These are phyloP conservation scores for Funneliformis geosporum DNA, from an alignment of 192 early-diverging fungal species.

Conservation along the genomic window DNA sequence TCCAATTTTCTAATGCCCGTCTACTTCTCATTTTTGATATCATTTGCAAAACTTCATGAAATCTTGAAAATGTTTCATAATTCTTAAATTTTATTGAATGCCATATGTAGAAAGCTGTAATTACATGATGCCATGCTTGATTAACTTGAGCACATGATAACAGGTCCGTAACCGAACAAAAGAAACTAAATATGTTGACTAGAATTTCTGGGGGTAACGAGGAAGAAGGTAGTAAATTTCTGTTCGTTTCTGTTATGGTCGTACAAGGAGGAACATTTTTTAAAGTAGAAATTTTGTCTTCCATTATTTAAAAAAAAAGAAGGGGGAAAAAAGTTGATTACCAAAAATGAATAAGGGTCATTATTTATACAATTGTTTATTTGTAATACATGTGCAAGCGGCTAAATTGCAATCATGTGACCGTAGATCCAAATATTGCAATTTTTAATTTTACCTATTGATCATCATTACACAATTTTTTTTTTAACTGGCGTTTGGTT, in stretches of 20 bases:
- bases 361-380: too few species aligned
- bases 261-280: neutral
- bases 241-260: neutral
- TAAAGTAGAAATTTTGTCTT: too few species aligned
- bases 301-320: too few species aligned
- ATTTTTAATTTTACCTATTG: too few species aligned
- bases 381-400: too few species aligned
- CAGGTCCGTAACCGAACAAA: neutral
- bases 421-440: too few species aligned
- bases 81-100: neutral
- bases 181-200: neutral
- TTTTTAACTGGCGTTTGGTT: too few species aligned
- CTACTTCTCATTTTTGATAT: neutral
- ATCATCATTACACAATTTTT: too few species aligned
- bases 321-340: too few species aligned
- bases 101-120: constrained; percentile 7
- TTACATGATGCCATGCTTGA: neutral
- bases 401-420: too few species aligned
- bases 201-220: constrained; percentile 1
- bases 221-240: neutral
- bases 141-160: constrained; percentile 9
- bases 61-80: neutral
- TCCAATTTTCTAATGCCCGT: neutral
- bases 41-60: neutral
- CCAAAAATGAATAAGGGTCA: too few species aligned